Base-by-base conservation (phyloP, 1,284 basidiomycete genomes). In the Cryptococcus sp. region DNA sequence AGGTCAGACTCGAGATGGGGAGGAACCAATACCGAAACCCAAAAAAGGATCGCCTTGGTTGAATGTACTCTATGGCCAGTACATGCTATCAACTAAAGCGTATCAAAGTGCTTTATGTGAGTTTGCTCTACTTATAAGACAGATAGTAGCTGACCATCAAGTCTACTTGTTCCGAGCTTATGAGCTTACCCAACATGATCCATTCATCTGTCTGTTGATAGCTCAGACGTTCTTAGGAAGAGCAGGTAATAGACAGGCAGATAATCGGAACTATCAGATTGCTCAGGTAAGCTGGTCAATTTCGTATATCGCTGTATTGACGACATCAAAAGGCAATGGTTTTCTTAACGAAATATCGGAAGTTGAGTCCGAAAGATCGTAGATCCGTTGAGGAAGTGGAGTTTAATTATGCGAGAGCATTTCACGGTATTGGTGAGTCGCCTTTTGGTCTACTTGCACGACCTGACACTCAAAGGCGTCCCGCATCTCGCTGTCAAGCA, bases 241-340 rank as follows among this genome's bases (percentile, higher is more conserved):
- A 38, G 87, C 91, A 0, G 90, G 91, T 84, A 90, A 95, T 64
- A 83, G 95, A 8, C 93, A 97, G 71, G 86, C 88, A 5, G 95
- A 98, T 76, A 98, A 98, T 71, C 79, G 92, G 47, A 88, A 97
- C 67, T 90, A 95, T 71, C 83, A 83, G 48, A 80, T 83, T 43
- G 80, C 90, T 65, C 82, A 86, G 68, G 89, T 91, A 70, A 58
- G 85, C 80, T 13, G 50, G n/a, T 15, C 38, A 35, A 42, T 43
- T 49, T 14, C 37, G 53, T 60, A 51, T 47, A 38, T 15, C 31
- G 32, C n/a, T 23, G 14, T 14, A 15, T 49, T 36, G 4, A 38
- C 36, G 54, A 47, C 56, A 57, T 42, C 13, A 33, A 13, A 61
- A 94, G 89, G 89, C 83, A 0, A 81, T 93, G 77, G 88, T 87